Evolutionary conservation across 306 rosid genomes (phyloP).

Genomic region (Quercus gilva): DNA sequence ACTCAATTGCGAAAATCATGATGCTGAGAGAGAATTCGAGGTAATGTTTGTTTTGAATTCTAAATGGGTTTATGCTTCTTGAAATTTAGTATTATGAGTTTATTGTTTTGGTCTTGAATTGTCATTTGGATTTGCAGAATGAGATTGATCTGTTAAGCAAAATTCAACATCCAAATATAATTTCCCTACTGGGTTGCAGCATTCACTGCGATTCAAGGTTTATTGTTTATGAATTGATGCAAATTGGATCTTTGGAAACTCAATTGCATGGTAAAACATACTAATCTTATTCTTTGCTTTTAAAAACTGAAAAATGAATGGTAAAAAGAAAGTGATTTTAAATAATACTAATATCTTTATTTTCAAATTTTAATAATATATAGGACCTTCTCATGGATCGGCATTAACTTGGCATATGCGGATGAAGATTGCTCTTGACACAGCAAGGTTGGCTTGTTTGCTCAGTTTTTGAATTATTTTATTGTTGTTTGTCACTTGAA

Average conservation of each 20-base stretch:
- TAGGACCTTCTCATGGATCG: conserved; percentile 83
- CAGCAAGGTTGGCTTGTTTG: conserved; percentile 65
- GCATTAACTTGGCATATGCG: conserved; percentile 86
- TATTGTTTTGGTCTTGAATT: conserved; percentile 1
- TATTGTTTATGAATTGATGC: conserved; percentile 81
- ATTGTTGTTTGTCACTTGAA: neutral
- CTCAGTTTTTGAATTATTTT: conserved; percentile 1
- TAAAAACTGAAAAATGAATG: neutral
- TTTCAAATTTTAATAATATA: neutral
- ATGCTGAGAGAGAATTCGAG: conserved; percentile 77
- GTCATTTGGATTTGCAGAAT: conserved; percentile 61
- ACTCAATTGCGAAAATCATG: conserved; percentile 55
- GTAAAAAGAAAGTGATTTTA: conserved; percentile 5
- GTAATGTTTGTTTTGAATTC: conserved; percentile 29
- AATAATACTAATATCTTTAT: neutral
- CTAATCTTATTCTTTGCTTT: neutral
- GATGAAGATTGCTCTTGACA: conserved; percentile 93
- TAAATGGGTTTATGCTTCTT: neutral
- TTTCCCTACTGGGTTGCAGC: conserved; percentile 73
- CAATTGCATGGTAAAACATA: conserved; percentile 72
- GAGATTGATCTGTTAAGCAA: conserved; percentile 75
- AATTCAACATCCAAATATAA: conserved; percentile 77
- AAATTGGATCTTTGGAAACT: conserved; percentile 81
- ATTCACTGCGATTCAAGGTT: conserved; percentile 49
- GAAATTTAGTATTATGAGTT: neutral